A percentile compares a stretch with the other conserved stretches of the same genome.
phyloP scores from a whole-genome alignment of 108 stramenopile species.

The Skeletonema menzelii region DNA sequence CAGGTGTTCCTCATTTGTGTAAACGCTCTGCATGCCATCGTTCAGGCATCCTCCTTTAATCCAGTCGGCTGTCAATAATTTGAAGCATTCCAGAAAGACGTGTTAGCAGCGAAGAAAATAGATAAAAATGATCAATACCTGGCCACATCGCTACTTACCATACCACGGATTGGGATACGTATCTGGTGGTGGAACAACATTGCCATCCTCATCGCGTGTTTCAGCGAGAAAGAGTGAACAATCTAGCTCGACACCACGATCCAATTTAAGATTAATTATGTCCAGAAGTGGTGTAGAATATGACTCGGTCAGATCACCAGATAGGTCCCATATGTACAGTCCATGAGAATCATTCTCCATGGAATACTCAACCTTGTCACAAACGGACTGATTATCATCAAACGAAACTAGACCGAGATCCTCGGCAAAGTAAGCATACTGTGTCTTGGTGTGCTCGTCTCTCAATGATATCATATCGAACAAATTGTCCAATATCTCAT shows the following conservation, averaged over 20 bases:
- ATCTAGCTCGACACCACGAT: conserved; percentile 31
- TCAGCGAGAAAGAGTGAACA: conserved; percentile 27
- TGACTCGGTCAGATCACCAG: conserved; percentile 39
- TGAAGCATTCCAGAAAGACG: background rate
- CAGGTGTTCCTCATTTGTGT: conserved; percentile 33
- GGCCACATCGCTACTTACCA: conserved; percentile 22
- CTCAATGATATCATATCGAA: conserved; percentile 42
- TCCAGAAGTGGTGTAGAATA: conserved; percentile 43
- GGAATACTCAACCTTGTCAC: conserved; percentile 49
- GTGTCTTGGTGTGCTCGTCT: conserved; percentile 48
- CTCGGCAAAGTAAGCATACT: conserved; percentile 42
- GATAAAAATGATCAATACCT: too few relatives aligned
- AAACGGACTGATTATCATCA: conserved; percentile 47
- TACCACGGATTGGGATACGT: conserved; percentile 35
- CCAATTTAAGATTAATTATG: conserved; percentile 46
- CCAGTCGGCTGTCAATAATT: conserved; percentile 23
- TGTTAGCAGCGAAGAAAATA: background rate
- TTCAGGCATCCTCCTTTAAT: conserved; percentile 28
- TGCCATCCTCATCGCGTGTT: conserved; percentile 32
- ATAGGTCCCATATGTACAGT: conserved; percentile 36
- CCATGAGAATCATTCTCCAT: conserved; percentile 26
- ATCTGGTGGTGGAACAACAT: conserved; percentile 12
- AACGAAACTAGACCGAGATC: conserved; percentile 40
- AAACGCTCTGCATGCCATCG: conserved; percentile 40
- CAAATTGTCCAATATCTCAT: conserved; percentile 39